phyloP scores from a whole-genome alignment of 1,284 basidiomycete species.

The Puccinia coronata region DNA sequence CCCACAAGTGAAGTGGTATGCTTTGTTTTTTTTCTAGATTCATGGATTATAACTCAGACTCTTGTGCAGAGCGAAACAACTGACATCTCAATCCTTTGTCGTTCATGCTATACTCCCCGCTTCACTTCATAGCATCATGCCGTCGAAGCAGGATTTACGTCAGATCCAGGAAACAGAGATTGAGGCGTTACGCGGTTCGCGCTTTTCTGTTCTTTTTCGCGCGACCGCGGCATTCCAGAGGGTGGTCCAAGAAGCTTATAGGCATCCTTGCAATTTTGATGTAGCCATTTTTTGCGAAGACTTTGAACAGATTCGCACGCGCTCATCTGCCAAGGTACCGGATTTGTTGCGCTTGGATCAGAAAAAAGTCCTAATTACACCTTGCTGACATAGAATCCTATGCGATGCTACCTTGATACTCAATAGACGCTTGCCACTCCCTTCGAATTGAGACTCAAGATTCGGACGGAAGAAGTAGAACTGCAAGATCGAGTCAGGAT shows the following conservation, averaged over 20 bases:
- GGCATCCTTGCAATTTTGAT: neutral
- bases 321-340: slow-evolving; percentile 36
- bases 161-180: slow-evolving; percentile 44
- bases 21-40: no score
- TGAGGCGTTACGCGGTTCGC: slow-evolving; percentile 41
- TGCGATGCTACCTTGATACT: neutral
- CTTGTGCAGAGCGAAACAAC: no score
- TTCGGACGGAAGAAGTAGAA: slow-evolving; percentile 46
- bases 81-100: no score
- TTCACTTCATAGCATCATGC: no score
- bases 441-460: slow-evolving; percentile 35
- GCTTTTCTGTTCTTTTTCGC: neutral
- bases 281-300: slow-evolving; percentile 42
- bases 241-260: neutral
- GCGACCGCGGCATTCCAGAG: neutral
- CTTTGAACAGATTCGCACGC: slow-evolving; percentile 44
- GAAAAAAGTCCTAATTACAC: neutral
- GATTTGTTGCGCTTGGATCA: neutral
- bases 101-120: no score
- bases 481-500: slow-evolving; percentile 38
- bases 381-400: neutral
- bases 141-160: slow-evolving; percentile 27
- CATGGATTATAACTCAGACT: no score
- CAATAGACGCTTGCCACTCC: slow-evolving; percentile 34
- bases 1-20: no score